Conservation (phyloP, 257 asterid genomes). For the Solanum appendiculatum region DNA sequence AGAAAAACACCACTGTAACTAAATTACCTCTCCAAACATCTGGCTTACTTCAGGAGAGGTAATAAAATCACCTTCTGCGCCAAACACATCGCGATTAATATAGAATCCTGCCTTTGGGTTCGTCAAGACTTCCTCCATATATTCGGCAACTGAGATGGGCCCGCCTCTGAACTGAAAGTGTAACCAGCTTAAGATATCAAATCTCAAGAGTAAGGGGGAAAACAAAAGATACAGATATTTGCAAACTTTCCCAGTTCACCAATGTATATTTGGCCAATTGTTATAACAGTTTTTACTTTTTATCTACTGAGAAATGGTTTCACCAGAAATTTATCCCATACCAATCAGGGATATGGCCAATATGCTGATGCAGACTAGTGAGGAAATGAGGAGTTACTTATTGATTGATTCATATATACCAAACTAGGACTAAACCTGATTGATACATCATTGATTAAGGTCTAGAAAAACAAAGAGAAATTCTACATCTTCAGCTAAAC, state of each 20-base stretch:
- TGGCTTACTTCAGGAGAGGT: conserved; percentile 99
- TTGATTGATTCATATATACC: neutral
- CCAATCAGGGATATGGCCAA: neutral
- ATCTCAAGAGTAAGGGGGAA: neutral
- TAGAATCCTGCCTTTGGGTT: conserved; percentile 88
- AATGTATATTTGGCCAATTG: neutral
- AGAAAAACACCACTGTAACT: neutral
- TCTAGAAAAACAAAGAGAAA: neutral
- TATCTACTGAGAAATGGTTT: neutral
- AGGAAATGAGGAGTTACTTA: neutral
- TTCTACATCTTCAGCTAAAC: neutral
- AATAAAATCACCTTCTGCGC: conserved; percentile 84
- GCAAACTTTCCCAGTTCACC: neutral
- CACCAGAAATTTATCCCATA: neutral
- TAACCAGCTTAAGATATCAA: neutral
- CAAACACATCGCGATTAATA: conserved; percentile 90
- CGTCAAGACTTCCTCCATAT: conserved; percentile 95
- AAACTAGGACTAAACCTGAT: neutral
- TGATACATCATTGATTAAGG: neutral
- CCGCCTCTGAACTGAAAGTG: conserved; percentile 84
- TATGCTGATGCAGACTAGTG: neutral
- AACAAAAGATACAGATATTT: neutral
- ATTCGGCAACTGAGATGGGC: conserved; percentile 91
- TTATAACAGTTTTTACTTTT: neutral
- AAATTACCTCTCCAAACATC: conserved; percentile 94